A percentile compares a stretch with the other conserved stretches of the same genome.
phyloP scores from a whole-genome alignment of 805 yeast species.

The Yarrowia alimentaria region DNA sequence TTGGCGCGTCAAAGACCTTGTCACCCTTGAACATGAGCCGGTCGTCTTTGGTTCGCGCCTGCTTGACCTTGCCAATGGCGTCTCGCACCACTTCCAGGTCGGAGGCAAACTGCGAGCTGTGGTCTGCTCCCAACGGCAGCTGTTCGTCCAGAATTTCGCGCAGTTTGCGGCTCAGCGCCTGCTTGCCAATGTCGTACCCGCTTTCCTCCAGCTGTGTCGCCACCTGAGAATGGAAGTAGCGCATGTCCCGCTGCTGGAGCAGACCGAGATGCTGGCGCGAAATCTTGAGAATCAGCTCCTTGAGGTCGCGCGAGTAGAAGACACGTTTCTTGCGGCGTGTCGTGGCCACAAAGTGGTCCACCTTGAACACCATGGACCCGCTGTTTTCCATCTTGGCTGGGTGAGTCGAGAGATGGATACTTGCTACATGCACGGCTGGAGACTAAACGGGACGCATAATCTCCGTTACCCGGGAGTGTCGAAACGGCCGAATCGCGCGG shows the following conservation, averaged over 20 bases:
- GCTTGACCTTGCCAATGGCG: slow-evolving; percentile 2
- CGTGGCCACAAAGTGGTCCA: slow-evolving; percentile 15
- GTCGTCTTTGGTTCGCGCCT: background rate
- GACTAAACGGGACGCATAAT: slow-evolving; percentile 1
- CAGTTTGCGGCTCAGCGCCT: slow-evolving; percentile 13
- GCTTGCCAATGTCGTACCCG: slow-evolving; percentile 8
- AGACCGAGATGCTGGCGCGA: slow-evolving; percentile 3
- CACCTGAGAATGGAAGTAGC: slow-evolving; percentile 8
- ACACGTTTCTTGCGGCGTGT: slow-evolving; percentile 17
- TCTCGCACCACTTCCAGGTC: slow-evolving; percentile 2
- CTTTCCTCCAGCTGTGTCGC: slow-evolving; percentile 13
- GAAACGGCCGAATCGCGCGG: no score
- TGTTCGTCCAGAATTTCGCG: slow-evolving; percentile 14
- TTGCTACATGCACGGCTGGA: slow-evolving; percentile 24
- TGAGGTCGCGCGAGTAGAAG: slow-evolving; percentile 17
- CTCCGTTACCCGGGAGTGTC: no score
- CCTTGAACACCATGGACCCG: slow-evolving; percentile 23
- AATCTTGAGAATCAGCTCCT: slow-evolving; percentile 20
- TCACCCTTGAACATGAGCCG: slow-evolving; percentile 13
- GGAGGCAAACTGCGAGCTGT: background rate
- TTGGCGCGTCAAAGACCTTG: slow-evolving; percentile 3
- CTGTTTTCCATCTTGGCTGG: slow-evolving; percentile 3
- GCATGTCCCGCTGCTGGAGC: slow-evolving; percentile 15
- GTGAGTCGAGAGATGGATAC: slow-evolving; percentile 7
- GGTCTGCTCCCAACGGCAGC: no score